A percentile compares a stretch with the other conserved stretches of the same genome.
phyloP scores from a whole-genome alignment of 805 yeast genomes.

The Priceomyces haplophilus region DNA sequence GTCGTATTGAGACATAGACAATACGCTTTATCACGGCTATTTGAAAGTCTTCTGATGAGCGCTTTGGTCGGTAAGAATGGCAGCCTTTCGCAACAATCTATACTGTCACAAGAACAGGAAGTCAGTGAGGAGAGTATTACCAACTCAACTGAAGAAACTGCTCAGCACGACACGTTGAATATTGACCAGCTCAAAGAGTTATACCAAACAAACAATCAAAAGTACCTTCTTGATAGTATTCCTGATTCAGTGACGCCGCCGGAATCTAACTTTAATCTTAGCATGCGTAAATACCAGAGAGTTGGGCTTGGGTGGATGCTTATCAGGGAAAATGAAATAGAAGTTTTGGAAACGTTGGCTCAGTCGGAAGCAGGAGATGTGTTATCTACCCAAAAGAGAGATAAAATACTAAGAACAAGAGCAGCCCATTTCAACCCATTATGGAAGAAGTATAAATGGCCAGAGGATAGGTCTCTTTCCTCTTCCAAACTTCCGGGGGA shows the following conservation, averaged over 20 bases:
- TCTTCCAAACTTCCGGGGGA: neutral
- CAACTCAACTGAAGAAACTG: neutral
- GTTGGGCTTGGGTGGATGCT: slow-evolving; percentile 90
- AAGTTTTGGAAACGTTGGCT: slow-evolving; percentile 33
- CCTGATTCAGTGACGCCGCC: slow-evolving; percentile 63
- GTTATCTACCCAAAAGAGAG: slow-evolving; percentile 26
- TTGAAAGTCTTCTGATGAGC: slow-evolving; percentile 46
- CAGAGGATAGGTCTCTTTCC: slow-evolving; percentile 27
- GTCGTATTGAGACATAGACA: slow-evolving; percentile 50
- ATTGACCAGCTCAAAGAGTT: slow-evolving; percentile 73
- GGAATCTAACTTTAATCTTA: slow-evolving; percentile 47
- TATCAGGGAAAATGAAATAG: slow-evolving; percentile 66
- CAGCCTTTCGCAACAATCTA: slow-evolving; percentile 19
- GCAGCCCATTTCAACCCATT: slow-evolving; percentile 72
- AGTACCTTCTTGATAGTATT: slow-evolving; percentile 50
- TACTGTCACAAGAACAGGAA: slow-evolving; percentile 34
- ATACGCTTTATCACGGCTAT: slow-evolving; percentile 51
- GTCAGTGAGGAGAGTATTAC: slow-evolving; percentile 9
- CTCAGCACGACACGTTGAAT: slow-evolving; percentile 42
- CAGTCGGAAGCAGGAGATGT: slow-evolving; percentile 12
- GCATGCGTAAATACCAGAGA: slow-evolving; percentile 72
- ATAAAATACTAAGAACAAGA: slow-evolving; percentile 25
- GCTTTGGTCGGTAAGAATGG: slow-evolving; percentile 13
- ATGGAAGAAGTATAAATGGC: slow-evolving; percentile 82
- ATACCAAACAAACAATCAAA: slow-evolving; percentile 68